These are phyloP conservation scores for Sporobolomyces pararoseus DNA, from an alignment of 768 basidiomycete genomes.

Conservation along the genomic window DNA sequence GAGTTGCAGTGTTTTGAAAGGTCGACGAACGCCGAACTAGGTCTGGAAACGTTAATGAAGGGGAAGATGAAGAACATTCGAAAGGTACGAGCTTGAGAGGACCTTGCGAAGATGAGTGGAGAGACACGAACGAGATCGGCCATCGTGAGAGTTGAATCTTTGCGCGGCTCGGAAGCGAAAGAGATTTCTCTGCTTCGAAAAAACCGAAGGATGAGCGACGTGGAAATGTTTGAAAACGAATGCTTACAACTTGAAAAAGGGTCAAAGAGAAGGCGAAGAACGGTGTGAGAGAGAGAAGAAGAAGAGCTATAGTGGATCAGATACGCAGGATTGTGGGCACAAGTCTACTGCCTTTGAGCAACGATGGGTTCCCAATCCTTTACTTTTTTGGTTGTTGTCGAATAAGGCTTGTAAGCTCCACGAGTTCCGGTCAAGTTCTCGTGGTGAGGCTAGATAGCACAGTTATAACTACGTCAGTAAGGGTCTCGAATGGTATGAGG, in stretches of 20 bases:
- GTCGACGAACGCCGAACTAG: background rate
- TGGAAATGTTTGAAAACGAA: conserved; percentile 1
- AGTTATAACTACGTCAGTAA: no score
- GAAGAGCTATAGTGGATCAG: no score
- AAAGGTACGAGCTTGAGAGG: background rate
- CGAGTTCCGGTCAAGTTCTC: conserved; percentile 92
- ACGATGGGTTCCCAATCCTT: conserved; percentile 77
- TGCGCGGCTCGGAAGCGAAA: no score
- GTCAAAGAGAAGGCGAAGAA: no score
- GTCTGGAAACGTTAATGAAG: background rate
- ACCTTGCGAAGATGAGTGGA: background rate
- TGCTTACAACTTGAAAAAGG: conserved; percentile 16
- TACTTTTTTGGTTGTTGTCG: conserved; percentile 77
- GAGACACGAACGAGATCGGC: no score
- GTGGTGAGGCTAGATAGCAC: conserved; percentile 61
- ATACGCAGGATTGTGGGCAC: no score
- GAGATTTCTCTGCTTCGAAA: no score
- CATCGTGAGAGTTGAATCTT: no score
- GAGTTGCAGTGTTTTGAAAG: background rate
- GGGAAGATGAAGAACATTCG: background rate
- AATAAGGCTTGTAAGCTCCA: conserved; percentile 83
- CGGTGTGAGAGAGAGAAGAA: background rate
- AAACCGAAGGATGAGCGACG: no score
- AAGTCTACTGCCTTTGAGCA: conserved; percentile 33
- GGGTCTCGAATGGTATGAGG: no score